Base-by-base conservation (phyloP, 2,329 filamentous ascomycete genomes). In the Aureobasidium vineae region DNA sequence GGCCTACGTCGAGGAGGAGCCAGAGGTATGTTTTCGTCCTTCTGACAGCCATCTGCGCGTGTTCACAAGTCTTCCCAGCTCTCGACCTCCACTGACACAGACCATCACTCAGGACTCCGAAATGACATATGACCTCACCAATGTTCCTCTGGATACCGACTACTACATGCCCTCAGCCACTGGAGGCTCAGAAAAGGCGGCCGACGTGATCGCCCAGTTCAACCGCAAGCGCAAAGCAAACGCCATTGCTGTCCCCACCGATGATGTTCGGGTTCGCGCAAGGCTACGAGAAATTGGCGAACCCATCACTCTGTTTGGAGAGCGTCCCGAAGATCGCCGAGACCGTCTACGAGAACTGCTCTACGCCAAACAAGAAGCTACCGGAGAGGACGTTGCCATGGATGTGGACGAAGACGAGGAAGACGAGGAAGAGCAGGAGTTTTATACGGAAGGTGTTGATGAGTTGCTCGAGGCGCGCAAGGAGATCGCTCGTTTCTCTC, bases 281-380 rank as follows among this genome's bases (percentile, higher is more conserved):
- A 88, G 86, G 70, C 84, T 98, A 67, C 88, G 95, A 70, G 90
- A 95, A 73, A 84, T 97, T 70, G 92, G 91, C n/a, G 90, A 99
- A 75, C 95, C 95, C 13, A 88, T 98, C 65, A 99, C 94, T 0
- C 83, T 98, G 0, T 99, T 99, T 70, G 95, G 93, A 67, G 95
- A 99, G 79, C 91, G 91, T 0, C 88, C 89, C 1, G 88, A 86
- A 31, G 94, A 98, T 72, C 84, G 95, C 68, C 85, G 96, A 80
- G 93, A 97, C 74, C 87, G 95, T 70, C 78, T 99, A 73, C 87
- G 95, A 70, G 90, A 92, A 72, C 80, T 97, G 33, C 81, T 99
- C 70, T 72, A 75, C 50, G 88, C 88, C 2, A 86, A 89, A 61
- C 85, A 92, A 70, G 87, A 85, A 63, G 88, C 88, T 70, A 81